A percentile compares a stretch with the other conserved stretches of the same genome.
Conservation (phyloP, 1,139 yeast species). For the Eremothecium sinecaudum region DNA sequence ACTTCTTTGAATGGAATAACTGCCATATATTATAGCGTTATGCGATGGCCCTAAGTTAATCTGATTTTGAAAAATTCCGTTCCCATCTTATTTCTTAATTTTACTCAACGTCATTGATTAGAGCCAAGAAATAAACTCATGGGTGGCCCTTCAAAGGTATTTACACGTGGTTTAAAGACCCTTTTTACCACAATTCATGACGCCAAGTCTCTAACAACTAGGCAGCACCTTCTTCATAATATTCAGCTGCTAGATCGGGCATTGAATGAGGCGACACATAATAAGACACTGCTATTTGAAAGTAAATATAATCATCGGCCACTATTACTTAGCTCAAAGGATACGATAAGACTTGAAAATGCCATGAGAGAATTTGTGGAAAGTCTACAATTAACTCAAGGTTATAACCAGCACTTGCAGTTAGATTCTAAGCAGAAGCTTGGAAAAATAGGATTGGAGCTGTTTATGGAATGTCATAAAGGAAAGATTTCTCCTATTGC, state of each 20-base stretch:
- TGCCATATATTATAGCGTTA: no score
- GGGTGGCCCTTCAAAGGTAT: no score
- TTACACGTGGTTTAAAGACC: constrained; percentile 19
- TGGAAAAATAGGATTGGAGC: constrained; percentile 22
- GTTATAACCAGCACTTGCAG: constrained; percentile 7
- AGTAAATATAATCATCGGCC: constrained; percentile 22
- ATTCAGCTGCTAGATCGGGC: constrained; percentile 19
- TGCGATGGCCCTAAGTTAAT: no score
- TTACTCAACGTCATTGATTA: no score
- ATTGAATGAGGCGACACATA: constrained; percentile 16
- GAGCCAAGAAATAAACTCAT: no score
- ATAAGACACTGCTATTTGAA: constrained; percentile 19
- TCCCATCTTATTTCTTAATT: no score
- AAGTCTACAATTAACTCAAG: constrained; percentile 17
- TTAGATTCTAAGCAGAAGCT: constrained; percentile 13
- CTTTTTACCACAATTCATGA: constrained; percentile 22
- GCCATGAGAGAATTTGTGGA: constrained; percentile 18
- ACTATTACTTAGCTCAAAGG: constrained; percentile 18
- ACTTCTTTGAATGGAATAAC: no score
- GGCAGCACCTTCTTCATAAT: constrained; percentile 14
- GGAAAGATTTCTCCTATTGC: constrained; percentile 18
- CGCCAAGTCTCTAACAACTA: constrained; percentile 10
- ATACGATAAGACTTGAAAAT: constrained; percentile 17
- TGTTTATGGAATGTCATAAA: constrained; percentile 19
- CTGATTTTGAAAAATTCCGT: no score